A percentile compares a stretch with the other conserved stretches of the same genome.
Evolutionary conservation across 2,329 filamentous ascomycete genomes (phyloP).

Genomic region (Metarhizium album): DNA sequence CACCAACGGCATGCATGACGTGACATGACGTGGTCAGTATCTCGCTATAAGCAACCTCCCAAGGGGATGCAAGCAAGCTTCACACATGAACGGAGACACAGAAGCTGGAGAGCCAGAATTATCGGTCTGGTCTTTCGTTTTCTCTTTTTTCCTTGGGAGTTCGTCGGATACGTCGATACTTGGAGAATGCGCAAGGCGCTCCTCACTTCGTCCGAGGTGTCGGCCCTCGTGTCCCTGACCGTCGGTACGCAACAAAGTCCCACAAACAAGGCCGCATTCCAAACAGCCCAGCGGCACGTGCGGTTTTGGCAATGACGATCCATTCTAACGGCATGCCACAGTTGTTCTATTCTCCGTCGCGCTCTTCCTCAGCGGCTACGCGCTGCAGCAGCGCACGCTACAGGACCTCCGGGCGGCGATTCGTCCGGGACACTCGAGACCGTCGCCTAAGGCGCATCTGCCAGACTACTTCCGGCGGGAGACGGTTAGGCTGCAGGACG

Average conservation of each 20-base stretch:
- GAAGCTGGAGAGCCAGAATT: background rate
- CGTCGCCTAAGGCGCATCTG: slow-evolving; percentile 37
- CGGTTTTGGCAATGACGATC: slow-evolving; percentile 12
- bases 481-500: slow-evolving; percentile 36
- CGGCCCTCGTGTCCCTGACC: slow-evolving; percentile 50
- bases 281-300: background rate
- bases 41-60: too few species aligned
- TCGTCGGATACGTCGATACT: background rate
- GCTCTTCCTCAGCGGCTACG: slow-evolving; percentile 80
- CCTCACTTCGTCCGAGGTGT: slow-evolving; percentile 61
- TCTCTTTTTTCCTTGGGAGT: background rate
- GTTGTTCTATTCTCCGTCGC: slow-evolving; percentile 70
- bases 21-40: too few species aligned
- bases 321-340: slow-evolving; percentile 16
- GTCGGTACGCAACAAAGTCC: slow-evolving; percentile 42
- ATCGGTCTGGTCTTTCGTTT: background rate
- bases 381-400: slow-evolving; percentile 78
- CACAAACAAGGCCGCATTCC: background rate
- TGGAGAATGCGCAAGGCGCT: slow-evolving; percentile 35
- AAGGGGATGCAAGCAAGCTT: too few species aligned
- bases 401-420: slow-evolving; percentile 66
- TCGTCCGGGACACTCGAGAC: slow-evolving; percentile 33
- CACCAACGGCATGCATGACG: too few species aligned
- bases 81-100: background rate
- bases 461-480: slow-evolving; percentile 38